A percentile compares a stretch with the other conserved stretches of the same genome.
Evolutionary conservation across 768 basidiomycete species (phyloP).

Genomic region (Tremella yokohamensis): DNA sequence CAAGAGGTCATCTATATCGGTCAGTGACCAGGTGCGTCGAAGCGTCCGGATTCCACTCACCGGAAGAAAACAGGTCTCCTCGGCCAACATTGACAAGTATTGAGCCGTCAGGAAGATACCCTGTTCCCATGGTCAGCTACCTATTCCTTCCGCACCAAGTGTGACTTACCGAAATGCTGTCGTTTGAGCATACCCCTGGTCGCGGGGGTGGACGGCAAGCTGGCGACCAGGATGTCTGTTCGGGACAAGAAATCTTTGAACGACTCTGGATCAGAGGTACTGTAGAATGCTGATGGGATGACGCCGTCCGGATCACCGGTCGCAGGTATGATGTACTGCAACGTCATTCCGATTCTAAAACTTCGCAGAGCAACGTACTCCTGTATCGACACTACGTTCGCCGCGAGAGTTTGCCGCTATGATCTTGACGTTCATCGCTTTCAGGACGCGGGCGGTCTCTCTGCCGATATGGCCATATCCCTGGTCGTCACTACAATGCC

Average conservation of each 20-base stretch:
- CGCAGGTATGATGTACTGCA: conserved; percentile 36
- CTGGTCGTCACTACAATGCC: conserved; percentile 8
- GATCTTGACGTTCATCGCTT: conserved; percentile 42
- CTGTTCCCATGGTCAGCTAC: conserved; percentile 35
- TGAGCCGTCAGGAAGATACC: conserved; percentile 34
- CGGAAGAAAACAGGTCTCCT: conserved; percentile 47
- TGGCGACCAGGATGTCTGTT: conserved; percentile 47
- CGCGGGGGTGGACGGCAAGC: conserved; percentile 44
- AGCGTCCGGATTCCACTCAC: conserved; percentile 20
- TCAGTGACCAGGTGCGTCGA: not conserved
- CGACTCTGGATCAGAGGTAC: conserved; percentile 35
- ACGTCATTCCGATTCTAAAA: conserved; percentile 26
- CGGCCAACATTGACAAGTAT: conserved; percentile 51
- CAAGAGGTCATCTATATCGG: conserved; percentile 24
- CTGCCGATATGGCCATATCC: conserved; percentile 50
- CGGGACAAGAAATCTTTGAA: conserved; percentile 45
- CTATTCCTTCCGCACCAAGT: conserved; percentile 44
- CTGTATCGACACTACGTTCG: conserved; percentile 36
- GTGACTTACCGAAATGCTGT: conserved; percentile 45
- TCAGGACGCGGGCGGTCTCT: conserved; percentile 48
- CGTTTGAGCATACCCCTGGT: conserved; percentile 37
- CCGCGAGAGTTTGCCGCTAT: conserved; percentile 51
- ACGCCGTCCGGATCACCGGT: conserved; percentile 48
- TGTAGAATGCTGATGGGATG: conserved; percentile 45
- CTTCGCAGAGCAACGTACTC: conserved; percentile 7